Evolutionary conservation across 2,329 filamentous ascomycete genomes (phyloP), one percentile per base, ranked within the genome.

Genomic region (Drechslerella coelobrocha): DNA sequence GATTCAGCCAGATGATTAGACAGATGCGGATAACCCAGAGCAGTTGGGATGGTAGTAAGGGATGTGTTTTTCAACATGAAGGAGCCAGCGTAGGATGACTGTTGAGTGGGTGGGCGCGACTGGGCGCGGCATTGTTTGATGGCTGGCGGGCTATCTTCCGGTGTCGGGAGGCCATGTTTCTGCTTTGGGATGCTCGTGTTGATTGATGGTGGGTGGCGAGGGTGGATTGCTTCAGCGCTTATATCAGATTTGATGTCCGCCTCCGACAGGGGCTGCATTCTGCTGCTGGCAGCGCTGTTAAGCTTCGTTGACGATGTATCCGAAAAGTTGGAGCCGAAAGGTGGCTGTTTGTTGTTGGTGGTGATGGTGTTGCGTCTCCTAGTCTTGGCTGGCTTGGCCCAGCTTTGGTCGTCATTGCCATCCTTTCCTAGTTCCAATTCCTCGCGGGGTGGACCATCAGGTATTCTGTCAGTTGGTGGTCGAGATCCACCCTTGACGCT

Each of bases 1-100:
- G 66, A 69, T 37, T 34, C 60, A 26, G 74, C 66, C 26, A 75
- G 56, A 6, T 72, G 73, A 29, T 72, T 61, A 2, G 74, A 74
- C n/a, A 75, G 55, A 39, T 73, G 65, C 12, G 74, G 73, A 12
- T 75, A 75, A 39, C 73, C 73, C 47, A 69, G 65, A 41, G 65
- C 65, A 29, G 60, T 51, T 23, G 65, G 65, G 34, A 69, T 56
- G 12, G 65, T 69, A 17, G 65, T 62, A 24, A 69, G 31, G 47
- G 57, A 52, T 39, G 45, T 52, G 21, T 48, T 48, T 37, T 55
- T 57, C 29, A 50, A 53, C 14, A 59, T 12, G 39, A 69, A 69
- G 26, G 65, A 69, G n/a, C 45, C 48, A n/a, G 65, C 45, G 14
- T 55, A 37, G 26, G 65, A 69, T 14, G 63, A 68, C 31, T 62